phyloP scores from a whole-genome alignment of 2,329 filamentous ascomycete species.

The Curvularia eragrostidis region DNA sequence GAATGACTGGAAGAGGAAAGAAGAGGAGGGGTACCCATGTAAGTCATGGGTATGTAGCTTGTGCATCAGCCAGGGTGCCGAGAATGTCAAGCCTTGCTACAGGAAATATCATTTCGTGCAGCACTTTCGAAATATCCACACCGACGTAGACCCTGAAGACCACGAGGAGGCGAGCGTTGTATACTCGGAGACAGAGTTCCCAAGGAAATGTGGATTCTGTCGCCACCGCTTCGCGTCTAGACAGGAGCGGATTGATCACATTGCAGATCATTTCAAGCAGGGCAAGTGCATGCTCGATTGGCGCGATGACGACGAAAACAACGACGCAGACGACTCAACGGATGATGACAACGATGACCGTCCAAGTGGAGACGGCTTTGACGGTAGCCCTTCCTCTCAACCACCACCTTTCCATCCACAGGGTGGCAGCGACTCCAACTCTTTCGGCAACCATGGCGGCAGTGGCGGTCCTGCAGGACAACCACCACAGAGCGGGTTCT shows the following conservation, averaged over 20 bases:
- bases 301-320: conserved; percentile 40
- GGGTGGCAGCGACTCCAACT: conserved; percentile 25
- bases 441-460: conserved; percentile 27
- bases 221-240: conserved; percentile 42
- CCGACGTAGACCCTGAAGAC: conserved; percentile 38
- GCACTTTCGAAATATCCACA: conserved; percentile 50
- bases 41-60: conserved; percentile 46
- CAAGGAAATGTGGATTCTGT: conserved; percentile 48
- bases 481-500: conserved; percentile 33
- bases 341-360: conserved; percentile 38
- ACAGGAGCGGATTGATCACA: conserved; percentile 49
- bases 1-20: conserved; percentile 50
- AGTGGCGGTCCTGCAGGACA: conserved; percentile 21
- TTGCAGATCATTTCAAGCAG: conserved; percentile 49
- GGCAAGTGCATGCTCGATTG: conserved; percentile 50
- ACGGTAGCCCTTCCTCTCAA: conserved; percentile 30
- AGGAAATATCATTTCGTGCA: conserved; percentile 48
- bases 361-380: conserved; percentile 36
- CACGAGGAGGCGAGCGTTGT: conserved; percentile 44
- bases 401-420: conserved; percentile 31
- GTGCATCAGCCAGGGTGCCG: conserved; percentile 39
- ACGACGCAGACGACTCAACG: conserved; percentile 32
- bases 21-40: conserved; percentile 48
- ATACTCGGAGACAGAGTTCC: conserved; percentile 45
- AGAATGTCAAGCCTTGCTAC: conserved; percentile 48